phyloP scores from a whole-genome alignment of 2,329 filamentous ascomycete species.

The Sphaerulina vaccinii region DNA sequence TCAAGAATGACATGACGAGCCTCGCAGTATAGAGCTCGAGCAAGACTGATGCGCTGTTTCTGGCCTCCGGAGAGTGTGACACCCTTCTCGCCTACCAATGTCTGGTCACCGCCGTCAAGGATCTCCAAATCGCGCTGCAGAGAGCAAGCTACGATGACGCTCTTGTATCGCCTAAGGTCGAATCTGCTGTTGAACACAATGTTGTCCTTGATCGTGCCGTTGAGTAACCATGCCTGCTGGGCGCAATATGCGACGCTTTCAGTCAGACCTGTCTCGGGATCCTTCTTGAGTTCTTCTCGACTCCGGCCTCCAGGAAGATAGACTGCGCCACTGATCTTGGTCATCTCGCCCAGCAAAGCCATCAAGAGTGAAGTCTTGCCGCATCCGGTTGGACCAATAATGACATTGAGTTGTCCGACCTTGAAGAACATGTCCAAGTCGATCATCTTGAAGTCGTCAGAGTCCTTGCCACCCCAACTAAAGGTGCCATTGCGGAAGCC shows the following conservation, averaged over 20 bases:
- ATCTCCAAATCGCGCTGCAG: constrained; percentile 89
- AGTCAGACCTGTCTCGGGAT: constrained; percentile 80
- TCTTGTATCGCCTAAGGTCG: constrained; percentile 77
- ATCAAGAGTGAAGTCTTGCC: constrained; percentile 96
- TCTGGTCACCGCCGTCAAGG: constrained; percentile 87
- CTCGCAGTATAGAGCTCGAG: constrained; percentile 95
- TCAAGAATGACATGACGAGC: constrained; percentile 88
- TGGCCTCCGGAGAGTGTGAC: constrained; percentile 95
- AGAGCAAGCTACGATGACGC: constrained; percentile 87
- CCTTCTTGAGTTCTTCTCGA: constrained; percentile 77
- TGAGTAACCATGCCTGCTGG: constrained; percentile 95
- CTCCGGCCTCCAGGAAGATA: constrained; percentile 82
- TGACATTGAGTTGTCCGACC: constrained; percentile 84
- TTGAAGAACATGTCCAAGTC: constrained; percentile 80
- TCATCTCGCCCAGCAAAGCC: constrained; percentile 97
- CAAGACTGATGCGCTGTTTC: constrained; percentile 94
- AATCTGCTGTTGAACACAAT: constrained; percentile 84
- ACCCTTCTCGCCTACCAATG: constrained; percentile 92
- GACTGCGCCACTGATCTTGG: constrained; percentile 73
- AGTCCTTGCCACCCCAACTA: constrained; percentile 72
- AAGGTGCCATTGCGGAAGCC: constrained; percentile 83
- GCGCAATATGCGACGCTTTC: constrained; percentile 96
- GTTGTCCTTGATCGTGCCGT: constrained; percentile 92
- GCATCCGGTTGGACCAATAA: constrained; percentile 88
- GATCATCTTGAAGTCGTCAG: constrained; percentile 66